Conservation (phyloP, 805 yeast genomes). For the Debaryomyces tyrocola region DNA sequence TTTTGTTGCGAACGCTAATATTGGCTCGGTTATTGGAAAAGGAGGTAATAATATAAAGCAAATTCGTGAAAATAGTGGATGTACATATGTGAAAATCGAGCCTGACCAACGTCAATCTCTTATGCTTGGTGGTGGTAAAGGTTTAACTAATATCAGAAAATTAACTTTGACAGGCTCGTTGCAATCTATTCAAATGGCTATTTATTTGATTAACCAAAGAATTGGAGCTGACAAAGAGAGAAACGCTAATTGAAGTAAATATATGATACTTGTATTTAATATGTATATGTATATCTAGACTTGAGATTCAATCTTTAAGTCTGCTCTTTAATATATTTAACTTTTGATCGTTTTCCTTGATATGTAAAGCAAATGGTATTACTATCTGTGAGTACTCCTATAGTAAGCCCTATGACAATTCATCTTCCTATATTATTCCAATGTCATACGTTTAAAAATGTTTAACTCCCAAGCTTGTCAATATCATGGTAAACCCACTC, state of each 20-base stretch:
- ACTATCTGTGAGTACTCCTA: no score
- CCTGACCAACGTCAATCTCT: slow-evolving; percentile 54
- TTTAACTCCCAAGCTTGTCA: slow-evolving; percentile 58
- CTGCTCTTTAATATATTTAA: no score
- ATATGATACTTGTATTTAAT: slow-evolving; percentile 3
- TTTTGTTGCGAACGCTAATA: slow-evolving; percentile 72
- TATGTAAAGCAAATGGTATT: no score
- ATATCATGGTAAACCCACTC: slow-evolving; percentile 76
- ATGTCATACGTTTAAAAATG: slow-evolving; percentile 12
- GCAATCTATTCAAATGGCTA: slow-evolving; percentile 70
- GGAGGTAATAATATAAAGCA: slow-evolving; percentile 82
- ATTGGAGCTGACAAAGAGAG: slow-evolving; percentile 65
- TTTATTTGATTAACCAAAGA: slow-evolving; percentile 67
- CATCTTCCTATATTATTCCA: no score
- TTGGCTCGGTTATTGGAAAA: slow-evolving; percentile 84
- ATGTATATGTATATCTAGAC: not conserved
- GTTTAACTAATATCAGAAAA: slow-evolving; percentile 49
- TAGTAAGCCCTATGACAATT: no score
- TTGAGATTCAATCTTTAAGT: no score
- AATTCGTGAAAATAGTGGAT: slow-evolving; percentile 70
- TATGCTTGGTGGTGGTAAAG: slow-evolving; percentile 45
- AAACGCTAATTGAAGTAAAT: slow-evolving; percentile 19
- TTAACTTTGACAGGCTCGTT: slow-evolving; percentile 68
- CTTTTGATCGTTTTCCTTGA: no score
- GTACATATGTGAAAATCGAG: slow-evolving; percentile 69